Conservation (phyloP, 305 asterid species). For the Fraxinus baroniana region DNA sequence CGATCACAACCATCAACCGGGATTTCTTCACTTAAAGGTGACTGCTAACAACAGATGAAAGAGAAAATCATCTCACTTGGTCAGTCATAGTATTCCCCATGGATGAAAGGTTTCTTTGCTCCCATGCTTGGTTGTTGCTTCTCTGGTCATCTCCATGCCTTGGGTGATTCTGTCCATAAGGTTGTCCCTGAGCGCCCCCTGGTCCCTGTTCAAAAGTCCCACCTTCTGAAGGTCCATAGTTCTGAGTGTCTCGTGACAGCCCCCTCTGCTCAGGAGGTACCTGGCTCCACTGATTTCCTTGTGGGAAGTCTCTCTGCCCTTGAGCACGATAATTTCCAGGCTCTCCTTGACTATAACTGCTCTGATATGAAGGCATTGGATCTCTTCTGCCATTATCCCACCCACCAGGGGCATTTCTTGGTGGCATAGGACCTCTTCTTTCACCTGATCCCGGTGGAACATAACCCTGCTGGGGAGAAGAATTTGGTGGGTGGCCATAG, state of each 20-base stretch:
- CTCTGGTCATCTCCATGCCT: constrained; percentile 25
- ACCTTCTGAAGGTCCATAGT: constrained; percentile 30
- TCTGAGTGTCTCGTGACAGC: constrained; percentile 28
- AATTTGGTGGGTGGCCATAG: constrained; percentile 27
- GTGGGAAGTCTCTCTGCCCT: constrained; percentile 37
- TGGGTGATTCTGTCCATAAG: constrained; percentile 29
- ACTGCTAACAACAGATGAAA: not conserved
- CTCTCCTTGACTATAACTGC: constrained; percentile 36
- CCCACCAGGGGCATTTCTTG: constrained; percentile 30
- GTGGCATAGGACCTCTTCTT: constrained; percentile 32
- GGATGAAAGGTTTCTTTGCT: constrained; percentile 31
- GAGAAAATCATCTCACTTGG: constrained; percentile 37
- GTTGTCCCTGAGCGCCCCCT: constrained; percentile 24
- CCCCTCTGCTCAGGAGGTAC: constrained; percentile 40
- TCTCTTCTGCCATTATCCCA: constrained; percentile 33
- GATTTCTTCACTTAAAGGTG: not conserved
- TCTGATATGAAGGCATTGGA: constrained; percentile 33
- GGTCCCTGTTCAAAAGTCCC: constrained; percentile 34
- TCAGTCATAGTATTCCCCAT: constrained; percentile 24
- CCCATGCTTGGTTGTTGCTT: constrained; percentile 22
- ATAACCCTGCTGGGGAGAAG: constrained; percentile 34
- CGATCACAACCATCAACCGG: constrained; percentile 11
- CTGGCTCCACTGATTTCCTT: constrained; percentile 29
- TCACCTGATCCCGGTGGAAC: constrained; percentile 33
- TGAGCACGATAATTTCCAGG: constrained; percentile 28